Evolutionary conservation across 441 rosid genomes (phyloP).

Genomic region (Aleurites moluccanus): DNA sequence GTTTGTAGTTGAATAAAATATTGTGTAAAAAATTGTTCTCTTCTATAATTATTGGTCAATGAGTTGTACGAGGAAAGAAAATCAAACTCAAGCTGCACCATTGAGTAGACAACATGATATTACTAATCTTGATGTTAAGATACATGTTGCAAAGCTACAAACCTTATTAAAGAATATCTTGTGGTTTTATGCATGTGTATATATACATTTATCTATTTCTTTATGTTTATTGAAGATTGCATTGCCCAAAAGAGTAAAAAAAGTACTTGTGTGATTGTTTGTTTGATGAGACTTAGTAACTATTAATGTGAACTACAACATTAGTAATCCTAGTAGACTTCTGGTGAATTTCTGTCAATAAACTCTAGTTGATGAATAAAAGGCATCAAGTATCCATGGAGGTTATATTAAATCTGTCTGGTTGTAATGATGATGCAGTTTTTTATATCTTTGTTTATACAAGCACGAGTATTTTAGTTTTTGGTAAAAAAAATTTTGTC

Average conservation of each 20-base stretch:
- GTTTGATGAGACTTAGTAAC: not conserved
- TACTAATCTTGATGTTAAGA: not conserved
- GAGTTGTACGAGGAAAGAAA: not conserved
- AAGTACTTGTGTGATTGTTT: not conserved
- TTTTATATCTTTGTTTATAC: not conserved
- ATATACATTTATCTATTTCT: not conserved
- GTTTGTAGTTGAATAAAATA: too few relatives aligned
- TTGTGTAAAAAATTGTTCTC: not conserved
- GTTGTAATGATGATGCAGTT: not conserved
- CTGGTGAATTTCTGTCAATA: not conserved
- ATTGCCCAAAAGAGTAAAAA: not conserved
- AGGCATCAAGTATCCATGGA: not conserved
- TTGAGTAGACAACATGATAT: conserved; percentile 2
- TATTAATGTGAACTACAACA: not conserved
- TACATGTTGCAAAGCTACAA: not conserved
- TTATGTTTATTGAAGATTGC: not conserved
- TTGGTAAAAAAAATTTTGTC: conserved; percentile 11
- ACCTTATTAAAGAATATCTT: not conserved
- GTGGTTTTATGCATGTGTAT: not conserved
- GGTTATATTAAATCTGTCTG: conserved; percentile 8
- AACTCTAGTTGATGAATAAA: conserved; percentile 9
- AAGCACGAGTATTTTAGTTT: not conserved
- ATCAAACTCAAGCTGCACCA: not conserved
- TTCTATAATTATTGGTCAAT: not conserved
- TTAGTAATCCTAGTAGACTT: not conserved